A percentile compares a stretch with the other conserved stretches of the same genome.
Conservation (phyloP, 1,139 yeast species). For the Suhomyces chickasaworum region DNA sequence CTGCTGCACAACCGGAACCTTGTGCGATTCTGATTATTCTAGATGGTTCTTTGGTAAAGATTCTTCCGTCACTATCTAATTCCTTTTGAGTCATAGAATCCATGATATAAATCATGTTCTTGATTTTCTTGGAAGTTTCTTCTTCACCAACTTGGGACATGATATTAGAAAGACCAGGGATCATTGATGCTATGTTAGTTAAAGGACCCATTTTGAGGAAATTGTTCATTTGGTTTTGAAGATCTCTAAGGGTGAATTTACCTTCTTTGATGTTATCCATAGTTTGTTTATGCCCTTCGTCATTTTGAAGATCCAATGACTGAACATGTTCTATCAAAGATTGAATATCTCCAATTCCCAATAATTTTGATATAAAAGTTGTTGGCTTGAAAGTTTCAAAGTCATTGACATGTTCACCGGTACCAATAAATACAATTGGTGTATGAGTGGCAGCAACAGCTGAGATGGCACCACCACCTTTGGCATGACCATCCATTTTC, state of each 20-base stretch:
- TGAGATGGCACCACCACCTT: slow-evolving; percentile 99
- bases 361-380: slow-evolving; percentile 81
- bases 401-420: slow-evolving; percentile 96
- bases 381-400: slow-evolving; percentile 90
- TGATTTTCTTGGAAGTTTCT: slow-evolving; percentile 78
- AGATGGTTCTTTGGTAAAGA: slow-evolving; percentile 79
- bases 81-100: slow-evolving; percentile 96
- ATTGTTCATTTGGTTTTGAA: slow-evolving; percentile 94
- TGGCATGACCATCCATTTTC: slow-evolving; percentile 98
- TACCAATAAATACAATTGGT: slow-evolving; percentile 96
- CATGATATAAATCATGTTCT: slow-evolving; percentile 88
- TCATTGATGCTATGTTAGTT: slow-evolving; percentile 91
- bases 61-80: slow-evolving; percentile 84
- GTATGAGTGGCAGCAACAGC: slow-evolving; percentile 98
- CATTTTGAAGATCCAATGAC: slow-evolving; percentile 76
- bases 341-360: slow-evolving; percentile 95
- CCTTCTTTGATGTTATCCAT: slow-evolving; percentile 95
- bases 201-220: slow-evolving; percentile 96
- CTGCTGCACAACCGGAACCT: slow-evolving; percentile 93
- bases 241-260: slow-evolving; percentile 85
- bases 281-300: slow-evolving; percentile 74
- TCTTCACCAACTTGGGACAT: slow-evolving; percentile 90
- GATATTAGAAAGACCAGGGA: slow-evolving; percentile 87
- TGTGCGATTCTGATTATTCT: slow-evolving; percentile 89
- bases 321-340: slow-evolving; percentile 93